Base-by-base conservation (phyloP, 31 red algal species). In the Pterothamnion heteromorphum region DNA sequence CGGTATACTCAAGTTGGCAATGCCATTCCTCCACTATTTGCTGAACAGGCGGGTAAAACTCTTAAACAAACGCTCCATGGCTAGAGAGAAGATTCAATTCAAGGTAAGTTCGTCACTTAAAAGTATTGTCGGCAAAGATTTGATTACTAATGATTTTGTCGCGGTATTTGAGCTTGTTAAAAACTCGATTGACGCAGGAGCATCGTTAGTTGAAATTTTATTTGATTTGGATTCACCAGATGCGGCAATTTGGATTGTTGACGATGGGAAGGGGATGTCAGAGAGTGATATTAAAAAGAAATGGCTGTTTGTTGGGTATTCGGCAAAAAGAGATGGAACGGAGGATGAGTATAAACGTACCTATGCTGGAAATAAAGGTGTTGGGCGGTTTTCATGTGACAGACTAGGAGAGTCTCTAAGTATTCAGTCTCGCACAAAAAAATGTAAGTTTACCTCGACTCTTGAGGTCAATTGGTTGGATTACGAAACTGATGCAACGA, bases 341-440 rank as follows among this genome's bases (percentile, higher is more conserved):
- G 51, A 64, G n/a, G n/a, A n/a, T n/a, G 51, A 9, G n/a, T 64
- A 18, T 64, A 64, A 64, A 18, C 9, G 51, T 18, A 64, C 9
- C 9, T n/a, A 18, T 64, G 51, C 51, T 64, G 51, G 51, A 64
- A 64, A 64, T 64, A 64, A 64, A 64, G 51, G 51, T 18, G 51
- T 64, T 64, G 51, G 51, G n/a, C 9, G 51, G n/a, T 64, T 64
- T n/a, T 64, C 51, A 18, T 64, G 51, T n/a, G 51, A 64, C n/a
- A 64, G 51, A 64, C n/a, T 64, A n/a, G 51, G 51, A 18, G n/a
- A 64, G n/a, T 64, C 9, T 64, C n/a, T 64, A 64, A 64, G 14
- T 64, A 64, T 64, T 64, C n/a, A 64, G n/a, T n/a, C n/a, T n/a
- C n/a, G n/a, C 51, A 64, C 51, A 64, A 64, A 64, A 64, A 64